phyloP scores from a whole-genome alignment of 2,329 filamentous ascomycete genomes.

The Fusarium sacchari region DNA sequence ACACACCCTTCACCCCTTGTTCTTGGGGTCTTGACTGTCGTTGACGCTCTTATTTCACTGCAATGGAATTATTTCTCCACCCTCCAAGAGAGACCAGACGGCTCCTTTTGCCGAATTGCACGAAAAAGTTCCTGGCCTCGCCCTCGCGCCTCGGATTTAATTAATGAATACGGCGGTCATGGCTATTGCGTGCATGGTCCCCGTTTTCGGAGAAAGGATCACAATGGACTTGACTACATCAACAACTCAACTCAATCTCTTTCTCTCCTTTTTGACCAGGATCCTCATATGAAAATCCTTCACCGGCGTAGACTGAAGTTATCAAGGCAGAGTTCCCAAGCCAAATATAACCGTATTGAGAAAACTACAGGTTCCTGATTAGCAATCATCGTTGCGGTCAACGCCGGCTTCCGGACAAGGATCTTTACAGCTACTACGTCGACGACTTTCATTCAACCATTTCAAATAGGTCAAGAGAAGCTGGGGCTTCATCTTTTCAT shows the following conservation, averaged over 20 bases:
- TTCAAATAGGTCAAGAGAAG: background rate
- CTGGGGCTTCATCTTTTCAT: background rate
- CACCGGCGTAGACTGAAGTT: background rate
- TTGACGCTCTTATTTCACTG: constrained; percentile 26
- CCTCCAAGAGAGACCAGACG: constrained; percentile 15
- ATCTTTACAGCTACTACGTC: constrained; percentile 18
- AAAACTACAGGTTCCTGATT: constrained; percentile 14
- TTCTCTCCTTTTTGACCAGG: background rate
- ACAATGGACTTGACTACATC: background rate
- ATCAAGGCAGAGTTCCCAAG: background rate
- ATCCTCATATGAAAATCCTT: background rate
- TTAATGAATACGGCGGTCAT: constrained; percentile 28
- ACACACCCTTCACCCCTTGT: constrained; percentile 5
- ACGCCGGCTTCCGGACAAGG: constrained; percentile 32
- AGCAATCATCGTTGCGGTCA: constrained; percentile 31
- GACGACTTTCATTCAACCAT: constrained; percentile 4
- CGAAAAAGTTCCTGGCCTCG: constrained; percentile 7
- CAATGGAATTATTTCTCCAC: constrained; percentile 32
- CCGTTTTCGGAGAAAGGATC: constrained; percentile 23
- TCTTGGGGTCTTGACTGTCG: constrained; percentile 6
- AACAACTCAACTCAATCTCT: background rate
- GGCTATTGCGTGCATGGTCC: background rate
- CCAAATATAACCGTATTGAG: background rate
- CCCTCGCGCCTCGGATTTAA: constrained; percentile 11
- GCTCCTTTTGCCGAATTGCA: constrained; percentile 29